Evolutionary conservation across 495 filamentous ascomycete genomes (phyloP), one percentile per base, ranked within the genome.

Genomic region (Trichoderma asperelloides): DNA sequence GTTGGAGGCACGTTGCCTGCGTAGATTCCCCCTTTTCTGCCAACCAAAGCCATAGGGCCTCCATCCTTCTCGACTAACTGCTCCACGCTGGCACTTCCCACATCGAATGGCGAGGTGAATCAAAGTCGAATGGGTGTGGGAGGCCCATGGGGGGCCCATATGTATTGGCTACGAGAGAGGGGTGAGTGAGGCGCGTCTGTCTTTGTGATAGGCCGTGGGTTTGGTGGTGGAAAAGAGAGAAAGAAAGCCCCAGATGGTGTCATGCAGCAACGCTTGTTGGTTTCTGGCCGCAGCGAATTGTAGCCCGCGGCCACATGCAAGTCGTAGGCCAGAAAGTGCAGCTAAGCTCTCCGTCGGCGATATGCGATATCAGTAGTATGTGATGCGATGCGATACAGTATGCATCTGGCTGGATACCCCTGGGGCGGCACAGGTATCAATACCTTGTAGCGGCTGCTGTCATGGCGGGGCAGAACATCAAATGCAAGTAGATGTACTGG

Each of bases 191-290:
- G 7, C 55, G 55, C 23, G 55, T 25, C 25, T n/a, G 27, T 60
- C 25, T 60, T 23, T 25, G 23, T 60, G 55, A 60, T 8, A 60
- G 23, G 55, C n/a, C 23, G 30, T 28, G 25, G 23, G 5, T 60
- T 37, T 60, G 55, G 13, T 60, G 3, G 55, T 27, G 25, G 12
- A 30, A 55, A 21, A 60, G 55, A 28, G 16, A 60, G 28, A 30
- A 60, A 30, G 23, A 25, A 11, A 60, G 55, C 55, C 55, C 55
- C 55, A 30, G 25, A 60, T 60, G 55, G 55, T 60, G 55, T 60
- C 25, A 60, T 60, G 55, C 55, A 60, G 55, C 27, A 25, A 60
- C 55, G 55, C 55, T 47, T n/a, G 43, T n/a, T 47, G 43, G 43
- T n/a, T 47, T 47, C 43, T 30, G 55, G 55, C 23, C 15, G 23